Evolutionary conservation across 73 alveolate genomes (phyloP).

Genomic region (Tetrahymena malaccensis): DNA sequence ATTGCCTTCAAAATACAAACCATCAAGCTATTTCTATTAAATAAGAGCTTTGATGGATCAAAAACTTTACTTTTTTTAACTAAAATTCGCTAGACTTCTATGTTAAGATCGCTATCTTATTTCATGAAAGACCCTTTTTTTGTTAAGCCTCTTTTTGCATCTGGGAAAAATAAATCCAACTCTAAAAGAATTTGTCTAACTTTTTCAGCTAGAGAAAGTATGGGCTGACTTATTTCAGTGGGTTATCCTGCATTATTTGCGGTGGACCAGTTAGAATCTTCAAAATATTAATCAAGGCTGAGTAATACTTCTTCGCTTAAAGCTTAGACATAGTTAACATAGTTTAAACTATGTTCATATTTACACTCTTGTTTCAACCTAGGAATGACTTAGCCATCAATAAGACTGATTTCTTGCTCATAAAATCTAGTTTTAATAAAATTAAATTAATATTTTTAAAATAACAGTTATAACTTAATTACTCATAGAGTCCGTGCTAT

Average conservation of each 20-base stretch:
- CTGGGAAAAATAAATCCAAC: conserved; percentile 14
- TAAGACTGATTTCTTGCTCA: not conserved
- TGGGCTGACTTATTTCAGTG: not conserved
- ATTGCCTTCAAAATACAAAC: conserved; percentile 1
- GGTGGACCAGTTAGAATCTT: not conserved
- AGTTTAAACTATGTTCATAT: not conserved
- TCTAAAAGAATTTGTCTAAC: conserved; percentile 6
- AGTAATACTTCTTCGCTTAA: not conserved
- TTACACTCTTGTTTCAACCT: not conserved
- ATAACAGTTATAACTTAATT: not conserved
- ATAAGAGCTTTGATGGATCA: not conserved
- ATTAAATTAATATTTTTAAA: not conserved
- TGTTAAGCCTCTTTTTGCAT: conserved; percentile 26
- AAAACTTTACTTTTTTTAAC: conserved; percentile 9
- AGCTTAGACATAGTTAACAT: not conserved
- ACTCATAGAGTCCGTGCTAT: not conserved
- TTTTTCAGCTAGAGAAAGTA: not conserved
- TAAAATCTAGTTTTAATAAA: not conserved
- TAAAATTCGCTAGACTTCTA: conserved; percentile 7
- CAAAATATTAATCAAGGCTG: not conserved
- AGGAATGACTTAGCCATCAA: not conserved
- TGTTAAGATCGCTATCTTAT: not conserved
- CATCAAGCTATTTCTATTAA: conserved; percentile 12
- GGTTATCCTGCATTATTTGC: not conserved
- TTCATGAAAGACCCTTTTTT: conserved; percentile 3